phyloP scores from a whole-genome alignment of 768 basidiomycete species.

The Tremella yokohamensis region DNA sequence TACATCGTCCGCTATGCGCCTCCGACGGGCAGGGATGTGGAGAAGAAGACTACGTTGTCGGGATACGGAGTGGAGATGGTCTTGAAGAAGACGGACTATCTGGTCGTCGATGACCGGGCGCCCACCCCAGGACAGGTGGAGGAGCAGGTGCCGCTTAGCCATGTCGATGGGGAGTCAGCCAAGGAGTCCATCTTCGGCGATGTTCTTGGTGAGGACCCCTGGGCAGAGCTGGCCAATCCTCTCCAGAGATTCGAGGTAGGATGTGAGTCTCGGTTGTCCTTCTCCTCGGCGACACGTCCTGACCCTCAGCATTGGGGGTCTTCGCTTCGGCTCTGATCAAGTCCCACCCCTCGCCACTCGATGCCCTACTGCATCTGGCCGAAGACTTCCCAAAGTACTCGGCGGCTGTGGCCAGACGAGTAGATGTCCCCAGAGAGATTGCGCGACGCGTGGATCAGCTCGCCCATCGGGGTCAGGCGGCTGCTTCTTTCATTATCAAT shows the following conservation, averaged over 20 bases:
- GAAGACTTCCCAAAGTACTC: conserved; percentile 90
- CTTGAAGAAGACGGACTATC: conserved; percentile 95
- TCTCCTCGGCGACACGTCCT: background rate
- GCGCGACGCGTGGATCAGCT: conserved; percentile 56
- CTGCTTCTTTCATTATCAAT: conserved; percentile 68
- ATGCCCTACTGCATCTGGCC: conserved; percentile 64
- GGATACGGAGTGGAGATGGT: conserved; percentile 91
- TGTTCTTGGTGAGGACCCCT: conserved; percentile 40
- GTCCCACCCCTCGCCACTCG: conserved; percentile 59
- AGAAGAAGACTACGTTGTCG: conserved; percentile 55
- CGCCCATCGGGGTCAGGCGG: conserved; percentile 54
- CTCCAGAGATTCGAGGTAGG: conserved; percentile 55
- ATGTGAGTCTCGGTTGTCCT: conserved; percentile 52
- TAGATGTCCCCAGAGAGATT: conserved; percentile 62
- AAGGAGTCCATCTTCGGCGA: conserved; percentile 15
- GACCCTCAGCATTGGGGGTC: conserved; percentile 58
- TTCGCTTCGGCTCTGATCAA: conserved; percentile 73
- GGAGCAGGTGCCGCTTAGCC: no score
- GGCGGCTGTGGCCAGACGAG: conserved; percentile 64
- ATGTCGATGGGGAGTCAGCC: no score
- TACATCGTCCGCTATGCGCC: conserved; percentile 74
- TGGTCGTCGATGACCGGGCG: conserved; percentile 82
- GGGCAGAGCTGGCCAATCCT: conserved; percentile 40
- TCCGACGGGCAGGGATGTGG: conserved; percentile 9
- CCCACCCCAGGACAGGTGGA: no score